A percentile compares a stretch with the other conserved stretches of the same genome.
phyloP scores from a whole-genome alignment of 352 stramenopile genomes.

The Aphanomyces euteiches region DNA sequence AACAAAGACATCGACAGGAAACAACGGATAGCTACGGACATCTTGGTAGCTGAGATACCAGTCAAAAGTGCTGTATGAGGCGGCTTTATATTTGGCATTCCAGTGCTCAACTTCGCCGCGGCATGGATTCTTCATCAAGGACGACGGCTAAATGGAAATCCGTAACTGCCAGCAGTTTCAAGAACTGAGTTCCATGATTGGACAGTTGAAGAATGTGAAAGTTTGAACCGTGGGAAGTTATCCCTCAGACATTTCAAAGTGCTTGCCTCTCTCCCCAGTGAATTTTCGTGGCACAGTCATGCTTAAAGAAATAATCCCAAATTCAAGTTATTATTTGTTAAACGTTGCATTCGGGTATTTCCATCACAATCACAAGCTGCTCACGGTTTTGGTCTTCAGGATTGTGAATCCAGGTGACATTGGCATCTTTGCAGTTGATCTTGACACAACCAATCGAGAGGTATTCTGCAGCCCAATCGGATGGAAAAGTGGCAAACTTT shows the following conservation, averaged over 20 bases:
- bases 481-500: neutral
- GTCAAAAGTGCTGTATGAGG: slow-evolving; percentile 8
- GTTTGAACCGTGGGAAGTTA: too few species aligned
- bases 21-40: neutral
- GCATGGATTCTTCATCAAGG: too few species aligned
- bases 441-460: neutral
- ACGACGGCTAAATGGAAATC: too few species aligned
- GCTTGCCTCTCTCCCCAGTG: too few species aligned
- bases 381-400: slow-evolving; percentile 4
- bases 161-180: too few species aligned
- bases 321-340: slow-evolving; percentile 9
- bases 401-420: neutral
- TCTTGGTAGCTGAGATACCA: slow-evolving; percentile 23
- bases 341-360: neutral
- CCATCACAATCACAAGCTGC: slow-evolving; percentile 2
- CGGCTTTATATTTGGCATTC: slow-evolving; percentile 21
- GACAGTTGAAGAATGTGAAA: too few species aligned
- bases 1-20: neutral
- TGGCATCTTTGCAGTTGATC: slow-evolving; percentile 3
- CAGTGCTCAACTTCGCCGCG: neutral
- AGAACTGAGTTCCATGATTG: too few species aligned
- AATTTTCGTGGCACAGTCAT: too few species aligned
- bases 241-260: too few species aligned
- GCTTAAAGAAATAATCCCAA: neutral
- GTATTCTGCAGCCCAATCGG: neutral